phyloP scores from a whole-genome alignment of 164 flowering plant genomes.

The Akebia trifoliata region DNA sequence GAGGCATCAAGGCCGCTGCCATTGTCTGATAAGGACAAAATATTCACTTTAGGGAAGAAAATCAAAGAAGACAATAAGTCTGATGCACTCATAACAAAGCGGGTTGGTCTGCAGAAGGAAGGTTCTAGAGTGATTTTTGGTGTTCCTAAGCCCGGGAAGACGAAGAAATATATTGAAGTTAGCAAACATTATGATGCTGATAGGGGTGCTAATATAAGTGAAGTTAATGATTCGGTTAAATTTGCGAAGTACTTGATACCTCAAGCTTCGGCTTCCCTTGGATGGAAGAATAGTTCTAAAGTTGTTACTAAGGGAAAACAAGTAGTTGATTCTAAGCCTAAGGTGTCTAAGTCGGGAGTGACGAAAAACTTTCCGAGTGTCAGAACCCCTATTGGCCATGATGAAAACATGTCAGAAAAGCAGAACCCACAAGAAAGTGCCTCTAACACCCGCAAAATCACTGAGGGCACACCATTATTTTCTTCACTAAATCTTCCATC shows the following conservation, averaged over 20 bases:
- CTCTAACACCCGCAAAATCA: constrained; percentile 30
- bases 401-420: constrained; percentile 29
- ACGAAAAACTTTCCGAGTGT: constrained; percentile 25
- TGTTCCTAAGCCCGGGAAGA: constrained; percentile 95
- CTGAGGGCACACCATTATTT: constrained; percentile 33
- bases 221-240: constrained; percentile 47
- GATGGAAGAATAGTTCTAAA: constrained; percentile 46
- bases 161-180: constrained; percentile 93
- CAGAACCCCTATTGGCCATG: constrained; percentile 32
- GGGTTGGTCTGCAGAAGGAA: constrained; percentile 67
- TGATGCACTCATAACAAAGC: constrained; percentile 38
- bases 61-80: constrained; percentile 37
- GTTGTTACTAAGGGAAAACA: constrained; percentile 55
- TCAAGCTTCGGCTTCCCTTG: constrained; percentile 57
- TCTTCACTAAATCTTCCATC: too few species aligned
- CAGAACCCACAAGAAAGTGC: constrained; percentile 25
- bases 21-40: constrained; percentile 50
- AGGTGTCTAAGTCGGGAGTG: constrained; percentile 44
- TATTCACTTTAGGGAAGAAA: constrained; percentile 60
- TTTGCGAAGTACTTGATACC: constrained; percentile 52
- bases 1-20: constrained; percentile 35
- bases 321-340: constrained; percentile 43
- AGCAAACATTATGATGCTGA: constrained; percentile 82
- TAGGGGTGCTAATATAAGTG: constrained; percentile 30
- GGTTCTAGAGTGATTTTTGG: constrained; percentile 82